Conservation (phyloP, 2,329 filamentous ascomycete species). For the Penicillium griseofulvum region DNA sequence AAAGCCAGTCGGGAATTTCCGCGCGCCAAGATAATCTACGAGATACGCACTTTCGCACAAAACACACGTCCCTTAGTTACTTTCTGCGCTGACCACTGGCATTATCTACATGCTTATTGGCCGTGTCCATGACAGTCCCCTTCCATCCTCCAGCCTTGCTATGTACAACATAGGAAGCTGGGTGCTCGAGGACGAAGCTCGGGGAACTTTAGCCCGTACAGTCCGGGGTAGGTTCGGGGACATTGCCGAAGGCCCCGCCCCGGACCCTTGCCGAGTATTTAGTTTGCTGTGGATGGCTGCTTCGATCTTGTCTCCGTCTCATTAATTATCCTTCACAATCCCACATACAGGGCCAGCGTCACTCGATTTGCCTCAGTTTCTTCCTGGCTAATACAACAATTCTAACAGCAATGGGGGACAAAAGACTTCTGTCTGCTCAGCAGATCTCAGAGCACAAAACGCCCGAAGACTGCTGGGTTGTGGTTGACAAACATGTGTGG, state of each 20-base stretch:
- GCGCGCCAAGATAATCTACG: too few species aligned
- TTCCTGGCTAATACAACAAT: not conserved
- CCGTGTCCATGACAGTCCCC: too few species aligned
- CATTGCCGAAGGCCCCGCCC: conserved; percentile 11
- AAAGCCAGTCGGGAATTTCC: too few species aligned
- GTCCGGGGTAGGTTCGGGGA: conserved; percentile 22
- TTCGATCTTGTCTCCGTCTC: not conserved
- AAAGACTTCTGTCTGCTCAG: conserved; percentile 39
- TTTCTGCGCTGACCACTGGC: too few species aligned
- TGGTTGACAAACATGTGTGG: conserved; percentile 66
- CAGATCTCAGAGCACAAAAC: conserved; percentile 52
- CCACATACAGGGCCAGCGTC: not conserved
- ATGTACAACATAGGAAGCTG: not conserved
- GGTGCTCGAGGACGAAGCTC: not conserved
- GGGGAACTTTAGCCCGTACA: conserved; percentile 4
- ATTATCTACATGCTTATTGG: too few species aligned
- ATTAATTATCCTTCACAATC: not conserved
- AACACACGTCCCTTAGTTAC: too few species aligned
- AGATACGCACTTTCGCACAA: too few species aligned
- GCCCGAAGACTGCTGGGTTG: conserved; percentile 61
- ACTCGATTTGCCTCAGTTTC: not conserved
- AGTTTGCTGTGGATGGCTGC: conserved; percentile 13
- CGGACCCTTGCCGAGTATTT: conserved; percentile 21
- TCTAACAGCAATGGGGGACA: conserved; percentile 25
- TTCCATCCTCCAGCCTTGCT: too few species aligned